A percentile compares a stretch with the other conserved stretches of the same genome.
These are phyloP conservation scores for Hirsutella thompsonii DNA, from an alignment of 2,329 filamentous ascomycete species.

Conservation along the genomic window DNA sequence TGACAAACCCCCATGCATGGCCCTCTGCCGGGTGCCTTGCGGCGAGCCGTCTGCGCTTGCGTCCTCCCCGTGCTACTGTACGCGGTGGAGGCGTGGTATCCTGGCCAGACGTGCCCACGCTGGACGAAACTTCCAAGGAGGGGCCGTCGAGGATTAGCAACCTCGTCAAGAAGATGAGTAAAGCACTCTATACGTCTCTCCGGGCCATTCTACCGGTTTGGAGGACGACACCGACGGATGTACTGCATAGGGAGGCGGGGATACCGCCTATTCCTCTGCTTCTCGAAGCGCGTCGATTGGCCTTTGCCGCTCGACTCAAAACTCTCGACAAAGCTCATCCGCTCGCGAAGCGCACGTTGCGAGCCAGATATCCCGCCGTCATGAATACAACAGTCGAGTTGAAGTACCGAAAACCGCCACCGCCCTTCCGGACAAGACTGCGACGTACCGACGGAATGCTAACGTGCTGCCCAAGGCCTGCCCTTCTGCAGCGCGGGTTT, in stretches of 20 bases:
- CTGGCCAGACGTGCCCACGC: background rate
- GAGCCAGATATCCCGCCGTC: background rate
- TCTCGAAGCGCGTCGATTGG: background rate
- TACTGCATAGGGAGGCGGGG: background rate
- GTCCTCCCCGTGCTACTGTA: background rate
- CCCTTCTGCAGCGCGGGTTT: too few relatives aligned
- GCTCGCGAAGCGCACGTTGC: background rate
- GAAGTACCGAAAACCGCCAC: background rate
- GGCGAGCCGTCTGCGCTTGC: background rate
- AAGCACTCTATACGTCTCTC: background rate
- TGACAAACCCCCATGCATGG: background rate
- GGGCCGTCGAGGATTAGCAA: background rate
- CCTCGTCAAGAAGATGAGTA: background rate
- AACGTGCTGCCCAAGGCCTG: background rate
- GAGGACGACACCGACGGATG: background rate
- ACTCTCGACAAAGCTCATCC: background rate
- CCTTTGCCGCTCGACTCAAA: background rate
- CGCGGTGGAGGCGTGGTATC: background rate
- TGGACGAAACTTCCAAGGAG: background rate
- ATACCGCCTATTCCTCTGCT: background rate
- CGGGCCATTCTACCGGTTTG: too few relatives aligned
- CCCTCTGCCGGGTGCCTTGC: background rate
- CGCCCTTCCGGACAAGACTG: background rate
- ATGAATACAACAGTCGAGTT: background rate
- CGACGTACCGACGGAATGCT: background rate